Percentiles rank a stretch among this genome's conserved stretches.
phyloP scores from a whole-genome alignment of 257 asterid species.

The Nicotiana undulata region DNA sequence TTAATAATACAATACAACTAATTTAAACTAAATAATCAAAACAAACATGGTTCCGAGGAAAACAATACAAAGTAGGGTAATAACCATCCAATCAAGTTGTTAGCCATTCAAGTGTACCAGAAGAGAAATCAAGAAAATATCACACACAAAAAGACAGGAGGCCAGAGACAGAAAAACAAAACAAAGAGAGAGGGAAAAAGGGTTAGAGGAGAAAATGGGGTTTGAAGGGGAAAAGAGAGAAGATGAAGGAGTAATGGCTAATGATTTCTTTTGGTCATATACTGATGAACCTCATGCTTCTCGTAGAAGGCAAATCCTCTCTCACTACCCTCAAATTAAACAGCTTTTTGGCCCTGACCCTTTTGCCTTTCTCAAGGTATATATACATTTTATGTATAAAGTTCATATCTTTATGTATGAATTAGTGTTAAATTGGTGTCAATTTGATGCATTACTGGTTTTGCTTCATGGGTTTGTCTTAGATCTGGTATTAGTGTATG shows the following conservation, averaged over 20 bases:
- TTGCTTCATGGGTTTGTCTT: not conserved
- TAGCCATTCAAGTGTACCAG: not conserved
- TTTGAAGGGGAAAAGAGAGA: slow-evolving; percentile 35
- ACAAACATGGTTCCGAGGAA: too few species aligned
- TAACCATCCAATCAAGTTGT: too few species aligned
- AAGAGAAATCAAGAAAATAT: not conserved
- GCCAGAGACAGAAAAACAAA: not conserved
- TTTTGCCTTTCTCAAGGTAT: slow-evolving; percentile 72
- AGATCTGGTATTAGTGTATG: not conserved
- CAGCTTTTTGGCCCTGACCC: slow-evolving; percentile 89
- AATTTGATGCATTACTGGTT: not conserved
- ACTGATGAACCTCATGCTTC: slow-evolving; percentile 95
- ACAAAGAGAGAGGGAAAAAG: not conserved
- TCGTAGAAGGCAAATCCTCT: slow-evolving; percentile 79
- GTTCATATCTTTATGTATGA: not conserved
- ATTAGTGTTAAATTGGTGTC: not conserved
- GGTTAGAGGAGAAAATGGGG: slow-evolving; percentile 37
- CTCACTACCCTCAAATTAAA: slow-evolving; percentile 81
- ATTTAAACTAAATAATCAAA: too few species aligned
- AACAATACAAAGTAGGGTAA: too few species aligned
- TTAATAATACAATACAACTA: too few species aligned
- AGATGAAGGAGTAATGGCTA: slow-evolving; percentile 51
- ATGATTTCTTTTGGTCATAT: slow-evolving; percentile 88
- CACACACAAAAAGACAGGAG: not conserved
- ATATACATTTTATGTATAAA: too few species aligned